Conservation (phyloP, 23 red algal species). For the Chondrus crispus region DNA sequence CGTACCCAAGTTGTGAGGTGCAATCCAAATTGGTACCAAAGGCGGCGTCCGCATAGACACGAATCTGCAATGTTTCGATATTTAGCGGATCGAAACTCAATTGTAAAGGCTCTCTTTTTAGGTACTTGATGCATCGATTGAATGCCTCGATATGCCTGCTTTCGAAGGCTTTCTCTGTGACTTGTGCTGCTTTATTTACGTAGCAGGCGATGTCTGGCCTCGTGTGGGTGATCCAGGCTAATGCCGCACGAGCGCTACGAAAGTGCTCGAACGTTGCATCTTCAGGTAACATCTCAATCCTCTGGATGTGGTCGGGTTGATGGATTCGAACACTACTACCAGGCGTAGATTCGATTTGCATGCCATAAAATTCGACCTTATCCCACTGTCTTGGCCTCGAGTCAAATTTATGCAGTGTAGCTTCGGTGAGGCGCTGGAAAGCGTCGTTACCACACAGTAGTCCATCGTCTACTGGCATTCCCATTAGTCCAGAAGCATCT, state of each 20-base stretch:
- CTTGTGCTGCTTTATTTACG: conserved; percentile 12
- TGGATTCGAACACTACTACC: neutral
- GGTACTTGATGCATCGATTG: neutral
- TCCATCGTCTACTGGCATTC: neutral
- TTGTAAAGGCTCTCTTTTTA: neutral
- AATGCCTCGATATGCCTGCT: neutral
- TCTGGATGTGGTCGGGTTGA: neutral
- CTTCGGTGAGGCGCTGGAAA: neutral
- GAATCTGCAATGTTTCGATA: neutral
- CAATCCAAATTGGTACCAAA: neutral
- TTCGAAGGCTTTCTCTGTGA: neutral
- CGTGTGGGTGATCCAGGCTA: conserved; percentile 35
- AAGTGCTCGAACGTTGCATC: neutral
- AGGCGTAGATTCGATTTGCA: neutral
- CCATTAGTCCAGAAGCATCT: neutral
- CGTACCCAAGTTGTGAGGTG: conserved; percentile 21
- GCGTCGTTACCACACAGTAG: neutral
- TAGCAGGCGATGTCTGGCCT: neutral
- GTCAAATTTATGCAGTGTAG: neutral
- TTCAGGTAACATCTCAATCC: neutral
- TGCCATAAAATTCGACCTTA: neutral
- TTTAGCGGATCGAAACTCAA: neutral
- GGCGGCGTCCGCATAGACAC: conserved; percentile 5
- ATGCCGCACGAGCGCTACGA: neutral
- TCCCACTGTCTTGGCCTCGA: neutral